Conservation (phyloP, 129 eudicot species). For the Kitagawia praeruptora region DNA sequence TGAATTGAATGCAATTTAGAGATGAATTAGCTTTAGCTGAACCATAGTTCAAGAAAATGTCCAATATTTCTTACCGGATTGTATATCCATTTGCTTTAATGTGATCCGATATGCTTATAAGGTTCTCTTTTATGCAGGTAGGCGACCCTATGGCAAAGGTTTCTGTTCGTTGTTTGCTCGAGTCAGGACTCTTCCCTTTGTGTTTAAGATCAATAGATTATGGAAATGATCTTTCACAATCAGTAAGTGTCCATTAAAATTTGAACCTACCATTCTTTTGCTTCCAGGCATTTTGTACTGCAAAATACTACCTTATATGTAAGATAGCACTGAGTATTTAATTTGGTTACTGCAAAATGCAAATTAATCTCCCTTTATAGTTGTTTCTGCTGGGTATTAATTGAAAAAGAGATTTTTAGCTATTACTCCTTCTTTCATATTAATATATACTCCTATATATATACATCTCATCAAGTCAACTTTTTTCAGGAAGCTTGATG, state of each 20-base stretch:
- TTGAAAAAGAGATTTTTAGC: neutral
- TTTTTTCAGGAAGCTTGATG: neutral
- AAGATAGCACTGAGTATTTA: neutral
- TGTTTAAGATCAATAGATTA: conserved; percentile 41
- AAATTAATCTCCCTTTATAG: neutral
- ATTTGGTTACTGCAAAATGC: neutral
- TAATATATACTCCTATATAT: no score
- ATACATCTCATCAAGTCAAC: neutral
- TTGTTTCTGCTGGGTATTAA: neutral
- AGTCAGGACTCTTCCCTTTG: conserved; percentile 31
- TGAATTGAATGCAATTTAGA: neutral
- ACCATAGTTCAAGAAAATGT: neutral
- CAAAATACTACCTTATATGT: neutral
- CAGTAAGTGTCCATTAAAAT: conserved; percentile 22
- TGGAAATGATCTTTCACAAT: conserved; percentile 33
- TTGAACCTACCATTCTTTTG: neutral
- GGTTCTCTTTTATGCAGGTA: conserved; percentile 12
- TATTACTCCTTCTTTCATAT: neutral
- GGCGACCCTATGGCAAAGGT: conserved; percentile 28
- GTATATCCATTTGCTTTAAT: neutral
- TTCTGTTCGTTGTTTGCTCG: conserved; percentile 35
- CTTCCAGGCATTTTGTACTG: neutral
- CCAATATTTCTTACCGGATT: neutral
- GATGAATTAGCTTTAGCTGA: neutral
- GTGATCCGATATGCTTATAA: neutral